These are phyloP conservation scores for Suillus brevipes DNA, from an alignment of 768 basidiomycete species.

Conservation along the genomic window DNA sequence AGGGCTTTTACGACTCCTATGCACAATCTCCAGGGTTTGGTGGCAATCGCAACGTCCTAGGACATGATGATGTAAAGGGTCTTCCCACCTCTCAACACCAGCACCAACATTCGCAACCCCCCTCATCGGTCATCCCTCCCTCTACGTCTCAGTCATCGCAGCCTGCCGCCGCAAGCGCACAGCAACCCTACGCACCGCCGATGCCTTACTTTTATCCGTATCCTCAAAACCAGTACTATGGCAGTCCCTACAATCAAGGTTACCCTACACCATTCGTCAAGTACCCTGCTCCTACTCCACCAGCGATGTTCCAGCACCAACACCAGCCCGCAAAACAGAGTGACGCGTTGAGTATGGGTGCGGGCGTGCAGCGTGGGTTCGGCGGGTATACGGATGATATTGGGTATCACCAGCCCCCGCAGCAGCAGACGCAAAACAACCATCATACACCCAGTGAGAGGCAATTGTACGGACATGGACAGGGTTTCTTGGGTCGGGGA, in stretches of 20 bases:
- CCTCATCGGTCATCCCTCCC: conserved; percentile 50
- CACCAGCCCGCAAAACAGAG: conserved; percentile 47
- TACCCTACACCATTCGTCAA: conserved; percentile 74
- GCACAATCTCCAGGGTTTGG: conserved; percentile 63
- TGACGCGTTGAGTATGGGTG: conserved; percentile 44
- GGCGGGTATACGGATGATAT: conserved; percentile 42
- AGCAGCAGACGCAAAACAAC: conserved; percentile 50
- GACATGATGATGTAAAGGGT: conserved; percentile 77
- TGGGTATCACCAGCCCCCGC: conserved; percentile 55
- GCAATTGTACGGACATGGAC: conserved; percentile 2
- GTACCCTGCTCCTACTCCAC: conserved; percentile 70
- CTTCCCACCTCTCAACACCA: conserved; percentile 61
- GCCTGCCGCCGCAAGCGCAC: conserved; percentile 58
- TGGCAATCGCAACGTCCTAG: conserved; percentile 56
- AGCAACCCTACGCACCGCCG: conserved; percentile 66
- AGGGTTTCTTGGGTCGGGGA: conserved; percentile 30
- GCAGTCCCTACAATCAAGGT: conserved; percentile 63
- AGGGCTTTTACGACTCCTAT: conserved; percentile 82
- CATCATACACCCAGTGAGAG: conserved; percentile 6
- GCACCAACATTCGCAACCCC: conserved; percentile 28
- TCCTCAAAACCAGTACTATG: conserved; percentile 77
- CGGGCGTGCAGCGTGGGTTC: conserved; percentile 37
- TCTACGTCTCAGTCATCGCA: conserved; percentile 56
- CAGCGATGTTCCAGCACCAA: conserved; percentile 23
- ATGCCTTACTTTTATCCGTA: conserved; percentile 63